Evolutionary conservation across 306 rosid species (phyloP), one percentile per base, ranked within the genome.

Genomic region (Acacia melanoxylon): DNA sequence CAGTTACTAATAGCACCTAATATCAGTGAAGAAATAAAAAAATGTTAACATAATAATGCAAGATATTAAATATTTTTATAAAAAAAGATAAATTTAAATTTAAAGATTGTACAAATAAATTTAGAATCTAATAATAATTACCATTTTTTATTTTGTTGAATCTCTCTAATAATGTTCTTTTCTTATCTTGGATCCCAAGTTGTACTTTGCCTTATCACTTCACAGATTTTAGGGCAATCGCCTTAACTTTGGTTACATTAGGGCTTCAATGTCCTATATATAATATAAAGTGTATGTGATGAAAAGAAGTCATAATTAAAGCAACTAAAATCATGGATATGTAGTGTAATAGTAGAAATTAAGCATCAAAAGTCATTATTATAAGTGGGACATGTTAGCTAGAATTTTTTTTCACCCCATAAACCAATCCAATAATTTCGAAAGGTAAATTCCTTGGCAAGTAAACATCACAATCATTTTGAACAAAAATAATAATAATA

Each of bases 361-460:
- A n/a, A 68, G 74, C 51, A 68, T 68, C 51, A n/a, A 40, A 40
- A 17, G 74, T 68, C 51, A 68, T 68, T 68, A 68, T 68, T 68
- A 59, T 22, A 24, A 68, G 74, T 68, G 74, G 74, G 74, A n/a
- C 51, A 68, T 0, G 33, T 10, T 19, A 17, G 68, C 35, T 61
- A 61, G 37, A 61, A 9, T 10, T 24, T 10, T 68, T 37, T 68
- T 68, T 68, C 29, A n/a, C 17, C 74, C 4, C 74, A 56, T 22
- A 22, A 68, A 68, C 74, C 31, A 20, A 68, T 8, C 31, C 10
- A 67, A 8, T 35, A 31, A 37, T 37, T 17, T 40, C 29, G 16
- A 68, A 58, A 15, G 67, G 35, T 61, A 25, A 61, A 61, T 68
- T 37, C 51, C 31, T 68, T 41, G 22, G 3, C 51, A 68, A 68